Base-by-base conservation (phyloP, 2,329 filamentous ascomycete species). In the Calonectria pseudoturangicola region DNA sequence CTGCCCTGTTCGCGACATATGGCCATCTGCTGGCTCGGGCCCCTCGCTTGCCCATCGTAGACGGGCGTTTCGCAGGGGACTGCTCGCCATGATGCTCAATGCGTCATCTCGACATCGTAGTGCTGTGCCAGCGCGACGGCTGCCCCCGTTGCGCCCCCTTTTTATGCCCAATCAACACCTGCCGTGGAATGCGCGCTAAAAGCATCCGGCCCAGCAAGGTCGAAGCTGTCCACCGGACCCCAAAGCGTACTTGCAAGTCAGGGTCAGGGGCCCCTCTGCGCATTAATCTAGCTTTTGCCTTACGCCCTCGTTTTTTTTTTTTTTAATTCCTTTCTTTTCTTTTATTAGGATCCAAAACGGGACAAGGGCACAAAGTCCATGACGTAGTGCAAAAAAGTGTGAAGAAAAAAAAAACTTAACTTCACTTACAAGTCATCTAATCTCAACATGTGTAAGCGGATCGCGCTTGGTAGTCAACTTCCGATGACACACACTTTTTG, bases 251-350 rank as follows among this genome's bases (percentile, higher is more conserved):
- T 21, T 21, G 21, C 51, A 33, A n/a, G 51, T 27, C 54, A 60
- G 54, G 54, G 36, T 60, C 36, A 60, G 54, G 54, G 54, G 54
- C 36, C 54, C 54, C 13, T 60, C 21, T 60, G 54, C 30, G 54
- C 54, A 60, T 60, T 60, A 60, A 60, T 60, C 54, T 41, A 60
- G 54, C 21, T 60, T 60, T 60, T 28, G 54, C 33, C 54, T 60
- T 41, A n/a, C 33, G 39, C 54, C 21, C 25, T 60, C 27, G 39
- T 41, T 60, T 36, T n/a, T 18, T 60, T 36, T n/a, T 18, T 39
- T 25, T 41, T 33, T 18, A 27, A n/a, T 18, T 2, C 15, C 27
- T 58, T 41, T 15, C 27, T 25, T 41, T 39, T 13, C 13, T 27
- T 27, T 36, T 2, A 13, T 27, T 39, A 16, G 21, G 39, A 28